Base-by-base conservation (phyloP, 208 protist genomes). In the Leishmania braziliensis region DNA sequence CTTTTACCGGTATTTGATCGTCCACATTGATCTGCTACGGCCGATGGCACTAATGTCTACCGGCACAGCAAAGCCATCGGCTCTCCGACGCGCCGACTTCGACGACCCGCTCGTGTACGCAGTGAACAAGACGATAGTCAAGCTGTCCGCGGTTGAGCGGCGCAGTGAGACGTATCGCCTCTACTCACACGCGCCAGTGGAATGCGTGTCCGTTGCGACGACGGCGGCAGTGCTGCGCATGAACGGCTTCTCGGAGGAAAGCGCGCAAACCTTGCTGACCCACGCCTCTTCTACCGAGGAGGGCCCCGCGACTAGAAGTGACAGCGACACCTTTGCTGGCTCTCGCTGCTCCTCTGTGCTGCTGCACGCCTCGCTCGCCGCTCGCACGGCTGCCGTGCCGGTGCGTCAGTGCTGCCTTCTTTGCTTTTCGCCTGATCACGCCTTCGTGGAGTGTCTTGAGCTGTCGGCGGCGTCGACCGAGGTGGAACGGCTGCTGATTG, bases 1-100 rank as follows among this genome's bases (percentile, higher is more conserved):
- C 16, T 96, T 96, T 78, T 91, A 95, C 74, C 92, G 92, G 36
- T 96, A 95, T 81, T 66, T 97, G 0, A 77, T 92, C 1, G 81
- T 89, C 6, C 83, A 93, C 78, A 69, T 95, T 10, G 88, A 91
- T 51, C 51, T 86, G 29, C 88, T 89, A 1, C 85, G 82, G 9
- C 81, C 81, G 8, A 23, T 18, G 1, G 10, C 33, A 16, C 23
- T 36, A 20, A 14, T 46, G 33, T 39, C 9, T 39, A 33, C 58
- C 26, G 39, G n/a, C 58, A 18, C 72, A 29, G 36, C 39, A 1
- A 6, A 53, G 71, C 46, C 6, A 33, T 62, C 18, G 3, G 14
- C 39, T 16, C 3, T 29, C 9, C 78, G 63, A 23, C 76, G 77
- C 5, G 54, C 72, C 14, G 77, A 81, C 51, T 66, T 81, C 39